These are phyloP conservation scores for Apiospora rasikravindrae DNA, from an alignment of 2,329 filamentous ascomycete genomes.

Conservation along the genomic window DNA sequence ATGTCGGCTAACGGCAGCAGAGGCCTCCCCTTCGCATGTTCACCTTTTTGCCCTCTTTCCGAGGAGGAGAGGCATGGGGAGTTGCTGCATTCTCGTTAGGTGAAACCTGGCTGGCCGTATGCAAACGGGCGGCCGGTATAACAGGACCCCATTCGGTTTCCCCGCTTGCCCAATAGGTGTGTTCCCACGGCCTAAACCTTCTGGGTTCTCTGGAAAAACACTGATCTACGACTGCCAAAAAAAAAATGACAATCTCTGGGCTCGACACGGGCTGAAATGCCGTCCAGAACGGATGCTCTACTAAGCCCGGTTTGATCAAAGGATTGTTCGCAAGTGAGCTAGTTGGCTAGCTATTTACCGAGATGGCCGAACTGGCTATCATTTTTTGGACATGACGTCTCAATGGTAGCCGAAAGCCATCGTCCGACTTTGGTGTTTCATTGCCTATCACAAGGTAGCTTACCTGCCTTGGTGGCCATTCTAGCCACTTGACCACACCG, in stretches of 20 bases:
- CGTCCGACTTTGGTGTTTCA: not conserved
- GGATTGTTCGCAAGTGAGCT: not conserved
- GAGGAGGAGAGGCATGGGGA: not conserved
- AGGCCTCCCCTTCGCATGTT: not conserved
- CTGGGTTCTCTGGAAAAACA: not conserved
- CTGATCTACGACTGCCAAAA: not conserved
- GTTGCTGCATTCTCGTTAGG: not conserved
- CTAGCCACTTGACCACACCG: not conserved
- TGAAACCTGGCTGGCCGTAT: not conserved
- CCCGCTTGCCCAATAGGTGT: not conserved
- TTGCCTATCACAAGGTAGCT: constrained; percentile 5
- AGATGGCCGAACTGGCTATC: not conserved
- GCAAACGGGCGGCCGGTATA: not conserved
- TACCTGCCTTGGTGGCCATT: not conserved
- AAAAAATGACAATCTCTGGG: not conserved
- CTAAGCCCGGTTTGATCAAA: not conserved
- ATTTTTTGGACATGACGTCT: not conserved
- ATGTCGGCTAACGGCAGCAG: constrained; percentile 4
- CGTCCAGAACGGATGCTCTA: not conserved
- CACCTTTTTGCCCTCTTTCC: not conserved
- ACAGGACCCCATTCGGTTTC: not conserved
- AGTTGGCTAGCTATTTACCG: not conserved
- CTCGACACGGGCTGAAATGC: not conserved
- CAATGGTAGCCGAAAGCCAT: not conserved
- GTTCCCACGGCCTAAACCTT: not conserved